Evolutionary conservation across 2,329 filamentous ascomycete genomes (phyloP).

Genomic region (Furcasterigmium furcatum): DNA sequence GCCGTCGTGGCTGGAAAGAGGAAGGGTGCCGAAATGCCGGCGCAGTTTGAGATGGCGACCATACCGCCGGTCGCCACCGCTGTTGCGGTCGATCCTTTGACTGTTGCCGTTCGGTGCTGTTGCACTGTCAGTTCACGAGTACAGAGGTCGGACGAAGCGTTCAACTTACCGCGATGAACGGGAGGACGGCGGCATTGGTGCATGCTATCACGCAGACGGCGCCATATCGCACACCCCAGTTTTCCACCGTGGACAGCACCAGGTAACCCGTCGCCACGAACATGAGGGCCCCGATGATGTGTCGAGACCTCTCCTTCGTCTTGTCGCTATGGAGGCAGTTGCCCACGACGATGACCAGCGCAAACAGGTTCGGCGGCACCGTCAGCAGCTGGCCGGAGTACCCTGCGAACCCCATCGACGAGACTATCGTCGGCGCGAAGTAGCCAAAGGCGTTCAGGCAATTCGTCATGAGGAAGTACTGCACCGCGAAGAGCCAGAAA

Average conservation of each 20-base stretch:
- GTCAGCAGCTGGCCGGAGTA: slow-evolving; percentile 25
- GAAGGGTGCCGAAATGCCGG: slow-evolving; percentile 24
- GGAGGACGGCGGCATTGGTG: slow-evolving; percentile 22
- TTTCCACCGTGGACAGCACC: slow-evolving; percentile 19
- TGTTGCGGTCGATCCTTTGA: slow-evolving; percentile 22
- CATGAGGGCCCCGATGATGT: slow-evolving; percentile 17
- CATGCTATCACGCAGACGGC: slow-evolving; percentile 23
- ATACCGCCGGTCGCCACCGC: slow-evolving; percentile 25
- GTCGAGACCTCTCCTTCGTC: slow-evolving; percentile 21
- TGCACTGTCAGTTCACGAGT: slow-evolving; percentile 6
- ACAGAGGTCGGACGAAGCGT: too few species aligned
- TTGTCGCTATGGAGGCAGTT: slow-evolving; percentile 22
- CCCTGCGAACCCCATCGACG: slow-evolving; percentile 23
- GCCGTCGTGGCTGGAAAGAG: slow-evolving; percentile 19
- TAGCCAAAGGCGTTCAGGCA: slow-evolving; percentile 26
- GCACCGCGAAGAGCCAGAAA: slow-evolving; percentile 24
- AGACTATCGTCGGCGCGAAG: slow-evolving; percentile 27
- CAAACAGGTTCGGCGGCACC: slow-evolving; percentile 28
- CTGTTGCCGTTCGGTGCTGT: slow-evolving; percentile 23
- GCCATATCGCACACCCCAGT: slow-evolving; percentile 20
- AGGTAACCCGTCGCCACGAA: slow-evolving; percentile 21
- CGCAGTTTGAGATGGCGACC: slow-evolving; percentile 25
- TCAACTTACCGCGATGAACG: slow-evolving; percentile 21
- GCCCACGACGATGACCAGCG: slow-evolving; percentile 23
- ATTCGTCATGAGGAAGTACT: slow-evolving; percentile 24